Base-by-base conservation (phyloP, 371 early-diverging fungal genomes). In the Lichtheimia ornata region DNA sequence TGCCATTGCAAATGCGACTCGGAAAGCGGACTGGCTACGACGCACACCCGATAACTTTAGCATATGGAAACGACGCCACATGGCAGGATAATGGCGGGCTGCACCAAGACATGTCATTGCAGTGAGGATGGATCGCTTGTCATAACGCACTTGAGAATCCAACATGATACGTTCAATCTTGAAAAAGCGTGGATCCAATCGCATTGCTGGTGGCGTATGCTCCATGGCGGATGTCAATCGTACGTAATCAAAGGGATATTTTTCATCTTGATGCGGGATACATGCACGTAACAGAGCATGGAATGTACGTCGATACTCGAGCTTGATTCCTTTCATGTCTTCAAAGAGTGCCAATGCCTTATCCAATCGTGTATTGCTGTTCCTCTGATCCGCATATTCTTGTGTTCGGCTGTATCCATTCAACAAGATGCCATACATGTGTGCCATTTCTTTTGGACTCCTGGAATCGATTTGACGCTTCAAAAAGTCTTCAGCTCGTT, bases 151-250 rank as follows among this genome's bases (percentile, higher is more conserved):
- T 24, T 50, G 27, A 6, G 70, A 61, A 7, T 70, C 71, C 12
- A 78, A 47, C 79, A 81, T 81, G 43, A 77, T 69, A 17, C 70
- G 63, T 58, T 81, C 82, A 43, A 81, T 72, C 18, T 77, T 74
- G 57, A 73, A 76, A 14, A 81, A 24, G 22, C 81, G 78, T 17
- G 41, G 66, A 59, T 81, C 81, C 50, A 72, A 40, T 11, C 52
- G 53, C 49, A 51, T 25, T 30, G n/a, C 54, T 28, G 44, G 54
- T 50, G 17, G 55, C 50, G 12, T 18, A 40, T 17, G 60, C 35
- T 42, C 58, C 61, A 15, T 41, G 44, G 28, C 22, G 20, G 71
- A 71, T 15, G 62, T 62, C 15, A 63, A 50, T n/a, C 25, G 44
- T 40, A 76, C 74, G 49, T 76, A 53, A 24, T 81, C 81, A 35